Base-by-base conservation (phyloP, 305 asterid genomes). In the Plantago coronopus region DNA sequence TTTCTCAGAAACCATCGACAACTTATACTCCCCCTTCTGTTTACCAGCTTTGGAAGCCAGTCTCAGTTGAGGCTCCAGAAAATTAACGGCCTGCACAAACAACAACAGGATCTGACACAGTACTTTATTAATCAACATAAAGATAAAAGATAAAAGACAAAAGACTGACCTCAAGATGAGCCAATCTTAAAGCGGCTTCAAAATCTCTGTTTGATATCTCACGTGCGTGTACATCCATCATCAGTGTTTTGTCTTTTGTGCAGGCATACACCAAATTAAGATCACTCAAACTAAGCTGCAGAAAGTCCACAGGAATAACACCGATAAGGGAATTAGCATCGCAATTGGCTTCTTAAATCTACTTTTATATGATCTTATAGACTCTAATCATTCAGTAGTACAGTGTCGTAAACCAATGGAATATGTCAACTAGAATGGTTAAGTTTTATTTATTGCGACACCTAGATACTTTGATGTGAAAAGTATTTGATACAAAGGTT, bases 261-360 rank as follows among this genome's bases (percentile, higher is more conserved):
- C 99, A 94, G 29, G 99, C 99, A 81, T 94, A 94, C 63, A 94
- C 88, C 81, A 94, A 80, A 82, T 87, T 89, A 63, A 94, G 96
- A 76, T 94, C 99, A 53, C 99, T 87, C 72, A 83, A 50, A 64
- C 75, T 75, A 66, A 94, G 96, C 97, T 94, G 95, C 80, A 72
- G 23, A 48, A 72, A 69, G 82, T 62, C 60, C 78, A 69, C 19
- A 21, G 75, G 21, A 67, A 57, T 37, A 54, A 23, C 50, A 59
- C 37, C 37, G 40, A 65, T 67, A 69, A 53, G 58, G 8, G 40
- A 34, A 34, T 34, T 34, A 1, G 12, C 40, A 3, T 34, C 8
- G 12, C 12, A 3, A 34, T 34, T 34, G 11, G 40, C 12, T 2
- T 34, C 40, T 34, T 9, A 34, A 34, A 34, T 34, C 7, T 34